Percentiles rank a stretch among this genome's conserved stretches.
phyloP scores from a whole-genome alignment of 768 basidiomycete species.

The Hypsizygus marmoreus region DNA sequence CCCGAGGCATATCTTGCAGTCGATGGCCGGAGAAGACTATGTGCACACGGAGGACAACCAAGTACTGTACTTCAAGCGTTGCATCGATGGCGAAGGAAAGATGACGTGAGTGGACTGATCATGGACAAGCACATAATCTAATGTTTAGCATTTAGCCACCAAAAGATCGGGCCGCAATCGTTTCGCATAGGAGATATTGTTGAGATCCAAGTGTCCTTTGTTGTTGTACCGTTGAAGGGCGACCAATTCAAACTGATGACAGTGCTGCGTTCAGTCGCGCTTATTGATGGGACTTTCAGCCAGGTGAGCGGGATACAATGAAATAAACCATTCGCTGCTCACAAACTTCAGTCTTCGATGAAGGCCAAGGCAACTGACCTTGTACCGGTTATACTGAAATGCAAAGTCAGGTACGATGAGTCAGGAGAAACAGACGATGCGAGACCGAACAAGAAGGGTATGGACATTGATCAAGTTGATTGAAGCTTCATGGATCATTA shows the following conservation, averaged over 20 bases:
- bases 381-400: not conserved
- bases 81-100: not conserved
- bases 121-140: not conserved
- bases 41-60: slow-evolving; percentile 15
- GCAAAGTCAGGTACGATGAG: slow-evolving; percentile 1
- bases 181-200: slow-evolving; percentile 17
- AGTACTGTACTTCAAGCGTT: slow-evolving; percentile 9
- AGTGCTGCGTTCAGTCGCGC: slow-evolving; percentile 11
- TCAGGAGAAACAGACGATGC: not conserved
- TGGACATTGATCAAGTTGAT: not conserved
- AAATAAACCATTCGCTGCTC: no score
- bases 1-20: slow-evolving; percentile 9
- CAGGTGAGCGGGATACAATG: slow-evolving; percentile 7
- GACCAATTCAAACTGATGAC: slow-evolving; percentile 13
- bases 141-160: not conserved
- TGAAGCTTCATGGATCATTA: no score
- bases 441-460: not conserved
- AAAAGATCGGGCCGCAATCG: slow-evolving; percentile 1
- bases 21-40: slow-evolving; percentile 2
- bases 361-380: not conserved
- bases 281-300: slow-evolving; percentile 12
- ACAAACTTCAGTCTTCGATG: not conserved
- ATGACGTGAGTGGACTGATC: not conserved
- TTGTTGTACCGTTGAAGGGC: slow-evolving; percentile 14
- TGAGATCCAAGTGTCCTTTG: slow-evolving; percentile 12